These are phyloP conservation scores for Amanita rubescens DNA, from an alignment of 768 basidiomycete genomes.

Conservation along the genomic window DNA sequence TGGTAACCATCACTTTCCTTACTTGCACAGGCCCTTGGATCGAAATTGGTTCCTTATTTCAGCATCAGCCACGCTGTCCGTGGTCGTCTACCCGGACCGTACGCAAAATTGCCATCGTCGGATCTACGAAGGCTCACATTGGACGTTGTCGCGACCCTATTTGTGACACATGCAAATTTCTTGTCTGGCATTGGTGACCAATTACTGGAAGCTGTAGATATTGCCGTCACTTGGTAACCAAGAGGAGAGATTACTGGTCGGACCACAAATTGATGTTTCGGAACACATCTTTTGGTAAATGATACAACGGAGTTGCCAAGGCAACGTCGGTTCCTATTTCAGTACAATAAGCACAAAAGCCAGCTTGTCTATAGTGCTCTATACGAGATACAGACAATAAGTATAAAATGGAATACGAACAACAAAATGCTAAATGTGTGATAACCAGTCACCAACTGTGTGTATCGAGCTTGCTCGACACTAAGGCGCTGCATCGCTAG, in stretches of 20 bases:
- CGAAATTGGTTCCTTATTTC: conserved; percentile 76
- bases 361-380: conserved; percentile 6
- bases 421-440: neutral
- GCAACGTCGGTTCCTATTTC: neutral
- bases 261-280: conserved; percentile 14
- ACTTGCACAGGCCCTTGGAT: conserved; percentile 37
- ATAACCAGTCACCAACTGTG: neutral
- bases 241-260: conserved; percentile 34
- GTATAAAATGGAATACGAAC: neutral
- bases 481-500: neutral
- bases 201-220: conserved; percentile 24
- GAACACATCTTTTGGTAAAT: neutral
- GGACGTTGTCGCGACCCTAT: conserved; percentile 44
- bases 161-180: conserved; percentile 10
- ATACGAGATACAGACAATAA: neutral
- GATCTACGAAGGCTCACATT: conserved; percentile 51
- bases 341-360: neutral
- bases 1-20: neutral
- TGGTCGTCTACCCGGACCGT: conserved; percentile 74
- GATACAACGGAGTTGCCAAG: neutral
- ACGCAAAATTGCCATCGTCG: conserved; percentile 50
- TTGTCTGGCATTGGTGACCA: conserved; percentile 7
- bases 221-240: conserved; percentile 30
- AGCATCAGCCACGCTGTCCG: conserved; percentile 65
- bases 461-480: neutral